Evolutionary conservation across 2,329 filamentous ascomycete genomes (phyloP), one percentile per base, ranked within the genome.

Genomic region (Fusarium mundagurra): DNA sequence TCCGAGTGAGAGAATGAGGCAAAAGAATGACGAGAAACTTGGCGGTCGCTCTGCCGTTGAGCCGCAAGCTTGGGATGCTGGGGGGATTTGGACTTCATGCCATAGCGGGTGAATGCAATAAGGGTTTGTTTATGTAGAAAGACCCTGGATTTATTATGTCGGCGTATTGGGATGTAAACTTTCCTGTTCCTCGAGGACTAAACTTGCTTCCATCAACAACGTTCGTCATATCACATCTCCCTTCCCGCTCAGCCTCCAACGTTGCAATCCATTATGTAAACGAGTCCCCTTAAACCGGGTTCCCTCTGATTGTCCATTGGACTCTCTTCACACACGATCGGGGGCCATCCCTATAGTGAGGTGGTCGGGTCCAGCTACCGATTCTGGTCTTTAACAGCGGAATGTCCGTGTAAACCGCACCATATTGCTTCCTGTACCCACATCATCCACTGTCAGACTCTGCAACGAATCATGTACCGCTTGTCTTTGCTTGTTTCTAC

Each of bases 1-100:
- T 51, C n/a, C 33, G 47, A 48, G n/a, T 10, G 27, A 61, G 16
- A 53, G 14, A 53, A 60, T 41, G 60, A 66, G 53, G 66, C 41
- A 73, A 67, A 43, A 43, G 54, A 48, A 61, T 12, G 39, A 55
- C 44, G 66, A 62, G 61, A 44, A 24, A 73, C 54, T 67, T 74
- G 71, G 69, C 57, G 24, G 67, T 53, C 29, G 65, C 61, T 74
- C 48, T 67, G 44, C 71, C 67, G 71, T 51, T 68, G 71, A 74
- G 71, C 71, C 71, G 38, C 71, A 73, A 45, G 36, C 17, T 60
- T 39, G 47, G 51, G 20, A n/a, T 22, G 8, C 45, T 70, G 17
- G 67, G 67, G 47, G 33, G 33, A 12, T n/a, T 48, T 59, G 43
- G 17, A 51, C 55, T 39, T 57, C 50, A 65, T 33, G n/a, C 13